Evolutionary conservation across 805 yeast species (phyloP).

Genomic region (Cyberlindnera veronae): DNA sequence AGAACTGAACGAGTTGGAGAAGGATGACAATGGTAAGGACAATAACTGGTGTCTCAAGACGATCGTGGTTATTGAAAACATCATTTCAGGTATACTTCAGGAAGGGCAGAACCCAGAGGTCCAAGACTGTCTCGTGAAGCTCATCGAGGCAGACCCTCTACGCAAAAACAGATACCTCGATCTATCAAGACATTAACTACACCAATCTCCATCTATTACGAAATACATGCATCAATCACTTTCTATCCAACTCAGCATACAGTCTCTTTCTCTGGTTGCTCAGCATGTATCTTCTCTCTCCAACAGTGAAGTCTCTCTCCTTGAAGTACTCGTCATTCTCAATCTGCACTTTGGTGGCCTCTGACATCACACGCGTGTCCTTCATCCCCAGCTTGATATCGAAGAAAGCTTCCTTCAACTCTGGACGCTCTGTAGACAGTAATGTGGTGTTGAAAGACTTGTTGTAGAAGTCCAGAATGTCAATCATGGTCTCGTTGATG

Average conservation of each 20-base stretch:
- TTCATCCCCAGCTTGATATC: constrained; percentile 45
- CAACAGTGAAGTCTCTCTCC: constrained; percentile 33
- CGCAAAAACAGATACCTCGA: constrained; percentile 58
- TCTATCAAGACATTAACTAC: constrained; percentile 4
- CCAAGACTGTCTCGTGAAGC: constrained; percentile 35
- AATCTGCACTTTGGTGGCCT: constrained; percentile 27
- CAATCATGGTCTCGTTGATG: constrained; percentile 48
- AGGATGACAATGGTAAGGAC: constrained; percentile 58
- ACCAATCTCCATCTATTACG: too few species aligned
- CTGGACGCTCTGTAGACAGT: constrained; percentile 39
- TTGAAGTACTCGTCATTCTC: constrained; percentile 43
- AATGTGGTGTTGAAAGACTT: constrained; percentile 51
- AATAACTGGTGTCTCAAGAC: constrained; percentile 77
- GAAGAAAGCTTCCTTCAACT: constrained; percentile 33
- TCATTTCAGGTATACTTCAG: constrained; percentile 23
- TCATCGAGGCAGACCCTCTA: constrained; percentile 60
- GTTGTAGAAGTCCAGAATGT: constrained; percentile 57
- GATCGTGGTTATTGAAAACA: constrained; percentile 42
- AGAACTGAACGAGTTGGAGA: constrained; percentile 71
- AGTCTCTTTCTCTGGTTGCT: constrained; percentile 46
- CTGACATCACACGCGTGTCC: constrained; percentile 28
- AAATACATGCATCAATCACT: neutral
- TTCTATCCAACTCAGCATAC: constrained; percentile 33
- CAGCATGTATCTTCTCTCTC: constrained; percentile 52
- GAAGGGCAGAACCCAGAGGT: constrained; percentile 29